Percentiles rank a stretch among this genome's conserved stretches.
These are phyloP conservation scores for Acmispon strigosus DNA, from an alignment of 306 rosid species.

Conservation along the genomic window DNA sequence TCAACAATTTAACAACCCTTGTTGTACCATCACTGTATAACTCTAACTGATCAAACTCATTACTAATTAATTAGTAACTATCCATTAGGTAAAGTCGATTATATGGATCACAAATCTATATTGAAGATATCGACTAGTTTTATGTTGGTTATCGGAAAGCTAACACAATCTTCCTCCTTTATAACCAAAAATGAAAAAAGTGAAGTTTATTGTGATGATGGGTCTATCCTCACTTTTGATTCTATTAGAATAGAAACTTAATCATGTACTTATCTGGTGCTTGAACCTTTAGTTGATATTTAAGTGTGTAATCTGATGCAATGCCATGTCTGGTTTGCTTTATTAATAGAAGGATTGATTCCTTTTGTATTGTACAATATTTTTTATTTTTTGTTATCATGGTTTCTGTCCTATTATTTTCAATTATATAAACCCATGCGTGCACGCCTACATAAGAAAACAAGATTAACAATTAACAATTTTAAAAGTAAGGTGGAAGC, in stretches of 20 bases:
- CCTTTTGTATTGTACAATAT: not conserved
- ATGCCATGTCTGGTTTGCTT: slow-evolving; percentile 13
- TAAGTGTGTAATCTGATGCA: slow-evolving; percentile 28
- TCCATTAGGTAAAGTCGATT: no score
- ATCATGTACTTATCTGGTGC: slow-evolving; percentile 21
- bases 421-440: slow-evolving; percentile 26
- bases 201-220: slow-evolving; percentile 10
- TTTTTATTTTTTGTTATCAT: not conserved
- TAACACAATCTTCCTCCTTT: no score
- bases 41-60: not conserved
- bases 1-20: slow-evolving; percentile 30
- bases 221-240: slow-evolving; percentile 25
- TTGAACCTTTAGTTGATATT: not conserved
- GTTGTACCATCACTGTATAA: slow-evolving; percentile 52
- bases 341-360: slow-evolving; percentile 1
- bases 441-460: slow-evolving; percentile 31
- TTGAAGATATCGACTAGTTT: no score
- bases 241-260: slow-evolving; percentile 26
- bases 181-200: slow-evolving; percentile 13
- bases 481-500: not conserved
- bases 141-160: no score
- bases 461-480: not conserved
- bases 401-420: not conserved
- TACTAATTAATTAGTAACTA: slow-evolving; percentile 24
- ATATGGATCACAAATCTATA: no score